Evolutionary conservation across 202 grass and related monocot genomes (phyloP).

Genomic region (Setaria italica): DNA sequence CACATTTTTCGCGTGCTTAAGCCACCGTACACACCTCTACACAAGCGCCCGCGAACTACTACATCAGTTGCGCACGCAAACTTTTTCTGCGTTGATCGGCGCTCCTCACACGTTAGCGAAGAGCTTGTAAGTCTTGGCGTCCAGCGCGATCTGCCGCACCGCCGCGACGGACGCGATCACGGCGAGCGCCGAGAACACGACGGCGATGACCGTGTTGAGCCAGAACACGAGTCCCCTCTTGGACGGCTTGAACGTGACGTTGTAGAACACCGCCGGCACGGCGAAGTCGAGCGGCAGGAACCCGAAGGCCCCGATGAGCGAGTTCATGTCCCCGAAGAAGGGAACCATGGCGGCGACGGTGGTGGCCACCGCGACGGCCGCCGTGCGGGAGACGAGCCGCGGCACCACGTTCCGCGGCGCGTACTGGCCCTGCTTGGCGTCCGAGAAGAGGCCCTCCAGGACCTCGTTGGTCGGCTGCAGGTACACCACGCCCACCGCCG

Average conservation of each 20-base stretch:
- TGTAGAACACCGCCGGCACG: constrained; percentile 77
- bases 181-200: constrained; percentile 66
- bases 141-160: constrained; percentile 77
- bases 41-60: neutral
- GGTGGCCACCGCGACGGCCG: constrained; percentile 64
- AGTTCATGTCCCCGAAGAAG: constrained; percentile 91
- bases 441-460: constrained; percentile 62
- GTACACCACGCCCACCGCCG: constrained; percentile 84
- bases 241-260: constrained; percentile 82
- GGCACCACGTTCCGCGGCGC: constrained; percentile 69
- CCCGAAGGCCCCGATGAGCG: constrained; percentile 81
- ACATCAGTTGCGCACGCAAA: neutral
- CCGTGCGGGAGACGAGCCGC: constrained; percentile 54
- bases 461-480: constrained; percentile 94
- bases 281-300: constrained; percentile 89
- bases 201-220: constrained; percentile 70
- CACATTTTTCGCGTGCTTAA: neutral
- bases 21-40: neutral
- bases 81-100: neutral
- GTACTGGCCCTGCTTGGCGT: constrained; percentile 68
- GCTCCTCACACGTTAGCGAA: constrained; percentile 78
- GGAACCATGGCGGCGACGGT: constrained; percentile 81
- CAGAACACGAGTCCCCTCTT: constrained; percentile 74
- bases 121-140: constrained; percentile 80
- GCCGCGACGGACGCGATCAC: constrained; percentile 66